Conservation (phyloP, 2,329 filamentous ascomycete species). For the Didymosphaeria variabile region DNA sequence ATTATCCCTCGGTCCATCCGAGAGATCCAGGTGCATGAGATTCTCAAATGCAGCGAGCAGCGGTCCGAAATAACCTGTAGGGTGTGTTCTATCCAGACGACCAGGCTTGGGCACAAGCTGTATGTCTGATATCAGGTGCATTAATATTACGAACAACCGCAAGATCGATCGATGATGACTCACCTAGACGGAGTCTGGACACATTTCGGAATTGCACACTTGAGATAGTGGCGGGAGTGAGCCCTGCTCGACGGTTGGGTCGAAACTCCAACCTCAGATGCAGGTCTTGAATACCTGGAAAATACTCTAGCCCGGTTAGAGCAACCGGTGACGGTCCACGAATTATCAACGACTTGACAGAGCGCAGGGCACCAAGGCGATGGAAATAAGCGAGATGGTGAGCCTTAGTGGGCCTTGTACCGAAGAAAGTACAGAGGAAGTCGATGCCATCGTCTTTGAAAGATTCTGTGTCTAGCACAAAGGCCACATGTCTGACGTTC, state of each 20-base stretch:
- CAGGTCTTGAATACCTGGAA: neutral
- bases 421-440: neutral
- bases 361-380: neutral
- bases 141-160: neutral
- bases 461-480: neutral
- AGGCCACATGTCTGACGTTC: neutral
- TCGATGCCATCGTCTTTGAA: neutral
- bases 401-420: neutral
- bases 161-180: neutral
- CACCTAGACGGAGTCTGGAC: neutral
- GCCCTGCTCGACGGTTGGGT: neutral
- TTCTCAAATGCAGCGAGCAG: neutral
- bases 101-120: neutral
- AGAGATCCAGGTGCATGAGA: constrained; percentile 1
- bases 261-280: neutral
- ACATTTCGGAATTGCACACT: neutral
- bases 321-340: neutral
- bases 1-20: neutral
- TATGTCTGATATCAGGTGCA: neutral
- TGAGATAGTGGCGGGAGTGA: neutral
- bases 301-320: neutral
- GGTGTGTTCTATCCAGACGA: neutral
- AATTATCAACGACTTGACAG: neutral
- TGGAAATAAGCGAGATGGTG: neutral
- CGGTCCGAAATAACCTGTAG: neutral